phyloP scores from a whole-genome alignment of 1,139 yeast genomes.

The Komagataea norvegica region DNA sequence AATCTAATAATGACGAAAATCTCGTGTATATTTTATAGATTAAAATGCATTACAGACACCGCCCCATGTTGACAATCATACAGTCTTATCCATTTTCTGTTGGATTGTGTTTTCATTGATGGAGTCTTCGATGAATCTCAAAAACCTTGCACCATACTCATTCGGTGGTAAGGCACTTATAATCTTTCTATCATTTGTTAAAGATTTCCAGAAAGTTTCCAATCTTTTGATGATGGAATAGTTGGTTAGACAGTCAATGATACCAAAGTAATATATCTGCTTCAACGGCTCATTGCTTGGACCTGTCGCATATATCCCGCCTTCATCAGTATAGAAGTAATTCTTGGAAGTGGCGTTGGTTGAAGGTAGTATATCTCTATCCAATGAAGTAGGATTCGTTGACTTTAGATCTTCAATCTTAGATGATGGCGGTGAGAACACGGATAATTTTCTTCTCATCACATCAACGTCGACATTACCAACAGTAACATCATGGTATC shows the following conservation, averaged over 20 bases:
- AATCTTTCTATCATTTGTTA: slow-evolving; percentile 62
- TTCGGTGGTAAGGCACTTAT: slow-evolving; percentile 87
- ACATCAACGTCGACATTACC: slow-evolving; percentile 43
- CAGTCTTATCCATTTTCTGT: slow-evolving; percentile 12
- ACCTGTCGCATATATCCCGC: slow-evolving; percentile 80
- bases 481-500: slow-evolving; percentile 70
- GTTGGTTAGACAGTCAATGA: slow-evolving; percentile 88
- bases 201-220: slow-evolving; percentile 82
- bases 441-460: slow-evolving; percentile 36
- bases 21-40: not conserved
- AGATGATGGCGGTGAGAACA: slow-evolving; percentile 37
- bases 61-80: no score
- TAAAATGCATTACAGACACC: not conserved
- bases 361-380: slow-evolving; percentile 36
- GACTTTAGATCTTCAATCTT: slow-evolving; percentile 40
- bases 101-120: slow-evolving; percentile 22
- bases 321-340: slow-evolving; percentile 75
- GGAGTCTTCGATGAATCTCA: slow-evolving; percentile 49
- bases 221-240: slow-evolving; percentile 71
- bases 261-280: slow-evolving; percentile 83
- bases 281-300: slow-evolving; percentile 54
- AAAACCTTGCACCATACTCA: slow-evolving; percentile 86
- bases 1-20: no score
- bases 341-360: slow-evolving; percentile 46
- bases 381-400: slow-evolving; percentile 45